These are phyloP conservation scores for Martiniozyma asiatica DNA, from an alignment of 1,139 yeast genomes.

Conservation along the genomic window DNA sequence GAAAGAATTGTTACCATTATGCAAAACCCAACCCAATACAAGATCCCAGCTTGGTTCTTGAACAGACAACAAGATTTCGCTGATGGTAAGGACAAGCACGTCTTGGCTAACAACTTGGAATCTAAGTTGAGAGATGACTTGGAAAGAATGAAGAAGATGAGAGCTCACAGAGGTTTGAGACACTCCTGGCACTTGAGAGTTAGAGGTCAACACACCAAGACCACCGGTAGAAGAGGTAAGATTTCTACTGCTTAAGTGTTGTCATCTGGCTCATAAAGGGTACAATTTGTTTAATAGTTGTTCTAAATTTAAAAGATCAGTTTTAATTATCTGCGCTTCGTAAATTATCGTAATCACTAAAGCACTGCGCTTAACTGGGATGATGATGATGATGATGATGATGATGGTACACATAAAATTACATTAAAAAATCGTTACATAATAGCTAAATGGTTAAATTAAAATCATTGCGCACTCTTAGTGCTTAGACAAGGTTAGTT, in stretches of 20 bases:
- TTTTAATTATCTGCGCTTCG: too few species aligned
- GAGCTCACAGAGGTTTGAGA: slow-evolving; percentile 99
- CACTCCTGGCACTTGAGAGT: slow-evolving; percentile 98
- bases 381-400: too few species aligned
- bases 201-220: slow-evolving; percentile 99
- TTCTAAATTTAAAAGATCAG: too few species aligned
- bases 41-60: slow-evolving; percentile 99
- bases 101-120: slow-evolving; percentile 97
- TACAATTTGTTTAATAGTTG: too few species aligned
- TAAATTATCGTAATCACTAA: too few species aligned
- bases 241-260: slow-evolving; percentile 6
- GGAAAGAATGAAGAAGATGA: slow-evolving; percentile 99
- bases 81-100: slow-evolving; percentile 99
- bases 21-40: slow-evolving; percentile 99
- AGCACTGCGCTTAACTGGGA: too few species aligned
- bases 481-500: too few species aligned
- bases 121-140: slow-evolving; percentile 99
- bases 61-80: slow-evolving; percentile 98
- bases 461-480: too few species aligned
- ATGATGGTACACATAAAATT: too few species aligned
- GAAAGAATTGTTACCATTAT: slow-evolving; percentile 99
- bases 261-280: neutral
- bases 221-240: slow-evolving; percentile 93
- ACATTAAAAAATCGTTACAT: too few species aligned
- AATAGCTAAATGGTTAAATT: too few species aligned